Evolutionary conservation across 2,329 filamentous ascomycete genomes (phyloP).

Genomic region (Ceratocystis cacaofunesta): DNA sequence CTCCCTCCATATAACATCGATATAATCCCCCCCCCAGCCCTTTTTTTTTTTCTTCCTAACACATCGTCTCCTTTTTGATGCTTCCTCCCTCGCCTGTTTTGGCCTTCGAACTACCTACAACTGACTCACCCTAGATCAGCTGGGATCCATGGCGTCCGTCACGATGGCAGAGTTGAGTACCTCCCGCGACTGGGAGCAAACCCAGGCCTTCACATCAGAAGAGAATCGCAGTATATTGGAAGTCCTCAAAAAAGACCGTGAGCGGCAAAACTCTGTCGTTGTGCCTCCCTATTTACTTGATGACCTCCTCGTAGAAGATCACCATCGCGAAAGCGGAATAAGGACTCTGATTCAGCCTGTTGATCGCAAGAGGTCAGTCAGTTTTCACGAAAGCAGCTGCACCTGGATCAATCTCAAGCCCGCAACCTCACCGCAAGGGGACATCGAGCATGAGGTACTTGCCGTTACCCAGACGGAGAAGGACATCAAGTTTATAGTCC

Average conservation of each 20-base stretch:
- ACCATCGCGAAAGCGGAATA: background rate
- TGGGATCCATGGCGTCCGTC: background rate
- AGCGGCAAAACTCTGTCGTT: background rate
- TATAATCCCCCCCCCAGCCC: background rate
- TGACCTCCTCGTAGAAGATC: background rate
- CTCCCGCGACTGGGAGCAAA: background rate
- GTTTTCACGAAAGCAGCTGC: background rate
- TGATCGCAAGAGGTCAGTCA: background rate
- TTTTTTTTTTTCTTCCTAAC: background rate
- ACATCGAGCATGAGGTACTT: background rate
- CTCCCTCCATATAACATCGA: background rate
- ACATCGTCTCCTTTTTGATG: background rate
- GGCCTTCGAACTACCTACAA: background rate
- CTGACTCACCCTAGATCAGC: background rate
- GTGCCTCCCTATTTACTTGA: background rate
- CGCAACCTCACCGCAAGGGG: background rate
- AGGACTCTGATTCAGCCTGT: background rate
- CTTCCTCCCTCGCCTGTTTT: background rate
- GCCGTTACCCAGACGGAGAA: background rate
- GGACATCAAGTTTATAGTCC: background rate
- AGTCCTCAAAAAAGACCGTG: background rate
- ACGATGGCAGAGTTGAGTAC: background rate
- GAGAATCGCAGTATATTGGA: background rate
- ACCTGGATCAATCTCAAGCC: background rate
- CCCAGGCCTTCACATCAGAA: background rate